Percentiles rank a stretch among this genome's conserved stretches.
These are phyloP conservation scores for Cymbopogon citratus DNA, from an alignment of 176 grass and related monocot genomes.

Conservation along the genomic window DNA sequence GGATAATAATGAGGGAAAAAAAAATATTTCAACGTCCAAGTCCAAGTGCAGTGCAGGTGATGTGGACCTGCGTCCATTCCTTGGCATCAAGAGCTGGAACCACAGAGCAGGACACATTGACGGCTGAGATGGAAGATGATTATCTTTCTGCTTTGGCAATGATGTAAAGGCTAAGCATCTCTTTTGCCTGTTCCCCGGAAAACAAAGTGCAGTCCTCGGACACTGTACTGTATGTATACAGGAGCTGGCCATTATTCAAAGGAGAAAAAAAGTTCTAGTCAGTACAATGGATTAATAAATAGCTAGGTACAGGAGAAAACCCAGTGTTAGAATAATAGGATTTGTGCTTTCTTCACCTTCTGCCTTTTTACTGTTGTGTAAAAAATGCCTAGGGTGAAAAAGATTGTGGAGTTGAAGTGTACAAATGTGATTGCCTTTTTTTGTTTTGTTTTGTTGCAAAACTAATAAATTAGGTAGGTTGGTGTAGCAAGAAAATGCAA, in stretches of 20 bases:
- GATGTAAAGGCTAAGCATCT: conserved; percentile 44
- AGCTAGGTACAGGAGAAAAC: not conserved
- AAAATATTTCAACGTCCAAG: conserved; percentile 8
- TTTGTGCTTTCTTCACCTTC: not conserved
- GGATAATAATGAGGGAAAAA: no score
- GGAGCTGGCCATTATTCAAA: not conserved
- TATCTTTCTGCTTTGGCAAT: conserved; percentile 9
- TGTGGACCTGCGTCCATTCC: conserved; percentile 12
- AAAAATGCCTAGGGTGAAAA: not conserved
- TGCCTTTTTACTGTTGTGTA: not conserved
- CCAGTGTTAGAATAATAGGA: not conserved
- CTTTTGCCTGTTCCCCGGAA: conserved; percentile 28
- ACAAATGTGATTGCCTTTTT: not conserved
- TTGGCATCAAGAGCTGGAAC: not conserved
- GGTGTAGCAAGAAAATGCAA: not conserved
- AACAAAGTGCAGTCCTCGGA: conserved; percentile 25
- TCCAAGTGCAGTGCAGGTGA: no score
- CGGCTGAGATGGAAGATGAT: conserved; percentile 5
- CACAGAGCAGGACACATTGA: not conserved
- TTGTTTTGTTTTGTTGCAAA: not conserved
- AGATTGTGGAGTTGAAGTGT: not conserved
- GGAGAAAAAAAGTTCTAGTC: not conserved
- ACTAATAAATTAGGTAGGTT: not conserved
- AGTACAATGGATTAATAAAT: not conserved
- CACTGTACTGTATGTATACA: conserved; percentile 34